A percentile compares a stretch with the other conserved stretches of the same genome.
These are phyloP conservation scores for Trametes gibbosa DNA, from an alignment of 768 basidiomycete species.

Conservation along the genomic window DNA sequence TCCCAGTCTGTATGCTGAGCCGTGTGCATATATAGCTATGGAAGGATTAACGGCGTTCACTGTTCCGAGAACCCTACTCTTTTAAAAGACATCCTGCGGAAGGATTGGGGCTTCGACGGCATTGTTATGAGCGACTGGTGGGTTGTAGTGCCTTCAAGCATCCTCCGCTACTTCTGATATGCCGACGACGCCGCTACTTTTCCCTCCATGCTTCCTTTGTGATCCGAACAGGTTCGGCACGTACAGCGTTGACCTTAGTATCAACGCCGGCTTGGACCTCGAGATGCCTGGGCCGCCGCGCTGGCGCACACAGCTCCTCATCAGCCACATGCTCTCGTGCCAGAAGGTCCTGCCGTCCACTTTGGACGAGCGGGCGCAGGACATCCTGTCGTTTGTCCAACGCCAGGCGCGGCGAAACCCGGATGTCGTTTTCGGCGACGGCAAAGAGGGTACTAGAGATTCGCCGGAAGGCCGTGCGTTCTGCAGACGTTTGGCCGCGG, in stretches of 20 bases:
- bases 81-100: conserved; percentile 42
- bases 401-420: conserved; percentile 52
- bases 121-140: conserved; percentile 50
- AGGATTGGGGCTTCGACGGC: conserved; percentile 49
- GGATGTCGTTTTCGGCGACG: conserved; percentile 62
- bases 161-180: background rate
- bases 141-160: background rate
- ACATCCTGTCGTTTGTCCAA: conserved; percentile 56
- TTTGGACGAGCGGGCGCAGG: conserved; percentile 49
- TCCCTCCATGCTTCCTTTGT: background rate
- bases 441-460: conserved; percentile 53
- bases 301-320: conserved; percentile 37
- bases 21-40: conserved; percentile 34
- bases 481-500: conserved; percentile 54
- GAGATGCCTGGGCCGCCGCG: conserved; percentile 47
- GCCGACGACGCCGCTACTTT: background rate
- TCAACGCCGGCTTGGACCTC: conserved; percentile 48
- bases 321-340: conserved; percentile 39
- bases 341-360: conserved; percentile 49
- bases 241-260: conserved; percentile 39
- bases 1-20: conserved; percentile 4
- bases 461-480: conserved; percentile 50
- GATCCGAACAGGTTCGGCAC: conserved; percentile 37
- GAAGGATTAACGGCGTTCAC: conserved; percentile 43
- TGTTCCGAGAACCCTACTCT: conserved; percentile 42